Evolutionary conservation across 2,329 filamentous ascomycete species (phyloP), one percentile per base, ranked within the genome.

Genomic region (Colletotrichum tropicicola): DNA sequence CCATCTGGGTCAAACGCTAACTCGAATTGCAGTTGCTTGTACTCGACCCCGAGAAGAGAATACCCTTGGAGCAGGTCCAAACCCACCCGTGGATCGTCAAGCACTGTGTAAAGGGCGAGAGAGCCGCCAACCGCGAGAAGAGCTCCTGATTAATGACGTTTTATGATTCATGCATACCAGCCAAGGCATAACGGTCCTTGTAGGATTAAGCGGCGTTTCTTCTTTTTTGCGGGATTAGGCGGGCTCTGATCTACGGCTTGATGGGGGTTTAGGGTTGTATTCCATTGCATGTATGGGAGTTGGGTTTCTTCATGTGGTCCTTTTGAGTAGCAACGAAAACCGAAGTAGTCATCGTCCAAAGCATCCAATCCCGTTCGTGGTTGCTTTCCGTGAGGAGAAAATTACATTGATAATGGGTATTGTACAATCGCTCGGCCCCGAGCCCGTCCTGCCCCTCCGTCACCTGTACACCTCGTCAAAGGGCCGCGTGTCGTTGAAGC

Each of bases 31-130:
- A 92, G 92, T 83, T 97, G 39, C 87, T 99, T 44, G 93, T 98
- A 19, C 86, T 98, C 59, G 94, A 98, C 74, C 96, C 96, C 0
- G 93, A 97, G 73, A 97, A 97, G 84, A 87, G 96, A 69, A 92
- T 99, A 71, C 88, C 94, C 4, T 87, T 99, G 10, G 94, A 97
- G 15, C 91, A 97, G 64, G 91, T 98, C 37, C 91, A 95, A 77
- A 85, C 86, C 55, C 96, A 98, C 77, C 95, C 96, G 17, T 99
- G 96, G 96, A 97, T 99, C 73, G 77, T 98, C 70, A 98, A 98
- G 84, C 93, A 98, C 78, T 98, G 95, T 77, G 85, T 91, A 69
- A 89, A 87, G 79, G 84, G 85, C n/a, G 84, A 87, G 73, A 78
- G 83, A 57, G 82, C 81, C 6, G 71, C 80, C 37, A 85, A 82